Evolutionary conservation across 2,329 filamentous ascomycete genomes (phyloP).

Genomic region (Fusarium tupiense): DNA sequence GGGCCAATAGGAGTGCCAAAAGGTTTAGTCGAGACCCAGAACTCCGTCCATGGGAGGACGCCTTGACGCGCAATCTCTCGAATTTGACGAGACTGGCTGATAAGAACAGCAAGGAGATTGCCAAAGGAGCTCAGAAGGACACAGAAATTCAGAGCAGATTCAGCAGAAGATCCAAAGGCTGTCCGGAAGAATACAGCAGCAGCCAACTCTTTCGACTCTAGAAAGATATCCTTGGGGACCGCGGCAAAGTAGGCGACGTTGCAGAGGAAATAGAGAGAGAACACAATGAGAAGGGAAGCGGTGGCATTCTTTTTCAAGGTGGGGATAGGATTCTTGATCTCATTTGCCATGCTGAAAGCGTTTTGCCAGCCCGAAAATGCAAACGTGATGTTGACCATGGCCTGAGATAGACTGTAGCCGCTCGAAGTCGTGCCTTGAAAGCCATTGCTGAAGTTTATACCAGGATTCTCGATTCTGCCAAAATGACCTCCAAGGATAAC

Average conservation of each 20-base stretch:
- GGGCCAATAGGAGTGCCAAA: constrained; percentile 71
- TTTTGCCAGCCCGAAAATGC: constrained; percentile 67
- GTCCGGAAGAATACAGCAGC: constrained; percentile 68
- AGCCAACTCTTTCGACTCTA: constrained; percentile 61
- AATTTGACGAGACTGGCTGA: constrained; percentile 65
- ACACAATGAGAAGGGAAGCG: constrained; percentile 57
- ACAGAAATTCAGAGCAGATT: constrained; percentile 63
- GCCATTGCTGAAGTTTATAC: constrained; percentile 49
- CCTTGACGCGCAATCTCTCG: constrained; percentile 71
- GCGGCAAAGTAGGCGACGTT: constrained; percentile 71
- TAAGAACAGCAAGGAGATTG: constrained; percentile 64
- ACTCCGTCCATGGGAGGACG: constrained; percentile 65
- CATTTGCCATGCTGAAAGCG: constrained; percentile 70
- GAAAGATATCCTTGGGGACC: constrained; percentile 62
- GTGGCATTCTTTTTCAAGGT: constrained; percentile 62
- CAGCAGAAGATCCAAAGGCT: constrained; percentile 63
- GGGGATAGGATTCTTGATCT: constrained; percentile 68
- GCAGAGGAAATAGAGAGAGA: constrained; percentile 66
- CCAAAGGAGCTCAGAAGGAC: constrained; percentile 68
- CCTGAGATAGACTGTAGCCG: constrained; percentile 53
- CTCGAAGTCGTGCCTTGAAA: constrained; percentile 49
- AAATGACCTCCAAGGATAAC: constrained; percentile 63
- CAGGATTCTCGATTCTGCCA: constrained; percentile 43
- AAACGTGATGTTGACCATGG: constrained; percentile 67
- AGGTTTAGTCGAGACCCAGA: constrained; percentile 71